Evolutionary conservation across 2,329 filamentous ascomycete genomes (phyloP), one percentile per base, ranked within the genome.

Genomic region (Ascocoryne sarcoides): DNA sequence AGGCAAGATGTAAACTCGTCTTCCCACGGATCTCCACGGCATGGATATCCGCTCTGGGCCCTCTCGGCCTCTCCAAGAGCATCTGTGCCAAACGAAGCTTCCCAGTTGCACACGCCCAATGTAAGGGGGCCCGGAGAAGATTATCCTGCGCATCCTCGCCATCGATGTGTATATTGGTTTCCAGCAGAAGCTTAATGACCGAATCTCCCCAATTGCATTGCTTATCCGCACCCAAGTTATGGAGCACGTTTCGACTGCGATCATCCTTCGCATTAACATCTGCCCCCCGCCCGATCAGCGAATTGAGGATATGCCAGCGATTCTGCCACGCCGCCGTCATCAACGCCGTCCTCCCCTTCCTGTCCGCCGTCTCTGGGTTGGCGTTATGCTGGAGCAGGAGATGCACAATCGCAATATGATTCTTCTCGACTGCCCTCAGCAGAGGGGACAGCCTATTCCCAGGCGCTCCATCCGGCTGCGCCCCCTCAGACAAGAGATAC

Each of bases 301-400:
- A 39, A 14, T 50, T 45, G 10, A 54, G 41, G 10, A 53, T 47
- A 37, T 55, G 47, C 42, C 42, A 53, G 19, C 49, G 48, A 32
- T 53, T 51, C 30, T 45, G 45, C 53, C 51, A 54, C n/a, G 51
- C 52, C 9, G 50, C 52, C 12, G 46, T 52, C 50, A 53, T 54
- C n/a, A 56, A 34, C 1, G 49, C 45, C 7, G 47, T 56, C 26
- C 52, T 40, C 2, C 49, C 50, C 30, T 52, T 52, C 39, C 52
- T 54, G 20, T 58, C 52, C 3, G 32, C 19, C 1, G 44, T 52
- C 30, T 56, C 51, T 17, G 46, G 40, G 34, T 51, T 47, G 39
- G 52, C 53, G 10, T 49, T 49, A 45, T 52, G 39, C 20, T 46
- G 43, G 15, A 56, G 40, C 4, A 56, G 43, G 16, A 51, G 15